These are phyloP conservation scores for Rhizopus arrhizus DNA, from an alignment of 371 early-diverging fungal species.

Conservation along the genomic window DNA sequence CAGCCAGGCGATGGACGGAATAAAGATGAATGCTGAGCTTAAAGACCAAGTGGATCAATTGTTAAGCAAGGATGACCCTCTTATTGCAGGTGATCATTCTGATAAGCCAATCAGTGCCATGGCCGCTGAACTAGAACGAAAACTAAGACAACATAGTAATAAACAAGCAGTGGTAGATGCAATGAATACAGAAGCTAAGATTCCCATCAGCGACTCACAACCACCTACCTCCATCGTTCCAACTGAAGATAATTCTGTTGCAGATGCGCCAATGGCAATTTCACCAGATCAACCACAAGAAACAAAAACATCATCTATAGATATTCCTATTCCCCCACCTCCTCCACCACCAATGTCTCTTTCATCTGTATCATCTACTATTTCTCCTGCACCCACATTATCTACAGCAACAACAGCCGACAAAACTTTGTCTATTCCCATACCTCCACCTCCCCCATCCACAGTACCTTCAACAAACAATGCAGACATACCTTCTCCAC, in stretches of 20 bases:
- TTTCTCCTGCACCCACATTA: neutral
- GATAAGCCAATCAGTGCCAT: constrained; percentile 43
- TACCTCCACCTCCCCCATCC: constrained; percentile 23
- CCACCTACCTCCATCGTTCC: neutral
- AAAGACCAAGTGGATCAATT: constrained; percentile 29
- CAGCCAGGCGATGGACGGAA: constrained; percentile 14
- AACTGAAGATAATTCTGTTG: neutral
- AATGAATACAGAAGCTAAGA: neutral
- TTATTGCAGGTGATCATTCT: constrained; percentile 16
- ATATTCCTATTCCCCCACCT: neutral
- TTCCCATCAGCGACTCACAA: neutral
- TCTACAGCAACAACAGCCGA: constrained; percentile 3
- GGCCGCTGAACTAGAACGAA: constrained; percentile 42
- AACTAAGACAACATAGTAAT: constrained; percentile 23
- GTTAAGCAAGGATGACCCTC: constrained; percentile 6
- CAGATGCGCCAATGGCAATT: neutral
- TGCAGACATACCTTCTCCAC: constrained; percentile 23
- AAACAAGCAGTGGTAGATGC: neutral
- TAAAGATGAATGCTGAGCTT: constrained; percentile 20
- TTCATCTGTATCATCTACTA: neutral
- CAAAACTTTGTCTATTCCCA: neutral
- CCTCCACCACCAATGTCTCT: neutral
- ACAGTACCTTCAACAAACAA: constrained; percentile 14
- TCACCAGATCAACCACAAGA: neutral
- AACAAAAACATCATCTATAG: neutral